phyloP scores from a whole-genome alignment of 768 basidiomycete species.

The Favolaschia claudopus region DNA sequence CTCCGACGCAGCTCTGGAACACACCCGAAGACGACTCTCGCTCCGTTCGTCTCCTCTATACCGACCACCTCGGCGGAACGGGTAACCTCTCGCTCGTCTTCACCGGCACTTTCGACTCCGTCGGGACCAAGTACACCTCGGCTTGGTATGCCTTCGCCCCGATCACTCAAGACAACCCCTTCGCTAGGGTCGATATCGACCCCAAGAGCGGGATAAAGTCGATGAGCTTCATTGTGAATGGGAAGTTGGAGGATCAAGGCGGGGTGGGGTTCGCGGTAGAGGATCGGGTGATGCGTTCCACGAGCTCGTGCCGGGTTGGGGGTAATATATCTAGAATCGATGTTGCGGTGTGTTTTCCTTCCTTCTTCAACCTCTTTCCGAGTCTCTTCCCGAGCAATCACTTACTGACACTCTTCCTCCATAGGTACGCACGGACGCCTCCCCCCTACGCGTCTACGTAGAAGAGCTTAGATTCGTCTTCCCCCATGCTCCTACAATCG shows the following conservation, averaged over 20 bases:
- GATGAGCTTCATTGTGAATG: not conserved
- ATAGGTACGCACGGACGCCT: constrained; percentile 6
- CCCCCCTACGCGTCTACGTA: constrained; percentile 10
- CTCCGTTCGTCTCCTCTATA: not conserved
- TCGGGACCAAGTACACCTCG: not conserved
- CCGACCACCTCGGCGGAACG: not conserved
- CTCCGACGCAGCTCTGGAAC: not conserved
- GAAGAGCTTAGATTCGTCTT: not conserved
- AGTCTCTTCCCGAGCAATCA: no score
- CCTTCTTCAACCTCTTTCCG: not conserved
- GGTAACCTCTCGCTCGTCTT: not conserved
- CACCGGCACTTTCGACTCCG: not conserved
- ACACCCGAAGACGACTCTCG: not conserved
- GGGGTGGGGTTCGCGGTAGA: not conserved
- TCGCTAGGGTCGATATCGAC: not conserved
- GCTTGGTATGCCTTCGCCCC: not conserved
- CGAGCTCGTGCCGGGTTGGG: not conserved
- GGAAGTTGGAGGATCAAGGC: not conserved
- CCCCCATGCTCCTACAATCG: constrained; percentile 1
- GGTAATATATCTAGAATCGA: not conserved
- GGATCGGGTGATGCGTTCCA: not conserved
- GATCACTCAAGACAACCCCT: not conserved
- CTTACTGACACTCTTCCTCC: no score
- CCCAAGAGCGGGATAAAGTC: not conserved
- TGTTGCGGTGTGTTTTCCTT: not conserved